Conservation (phyloP, 2,329 filamentous ascomycete genomes). For the Phaeosphaeria sp. region DNA sequence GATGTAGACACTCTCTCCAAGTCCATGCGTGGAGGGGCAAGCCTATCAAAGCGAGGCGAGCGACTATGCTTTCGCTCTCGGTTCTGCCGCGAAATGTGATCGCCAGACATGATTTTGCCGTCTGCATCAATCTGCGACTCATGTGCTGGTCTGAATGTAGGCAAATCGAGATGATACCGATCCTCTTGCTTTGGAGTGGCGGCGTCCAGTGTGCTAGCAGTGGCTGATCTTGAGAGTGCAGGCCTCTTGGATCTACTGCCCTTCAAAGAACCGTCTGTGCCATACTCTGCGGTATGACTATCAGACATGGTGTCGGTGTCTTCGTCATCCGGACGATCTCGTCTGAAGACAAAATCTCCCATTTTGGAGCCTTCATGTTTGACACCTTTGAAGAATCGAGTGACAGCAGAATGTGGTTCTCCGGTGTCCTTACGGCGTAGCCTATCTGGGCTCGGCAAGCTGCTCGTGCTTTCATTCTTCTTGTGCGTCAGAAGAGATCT, state of each 20-base stretch:
- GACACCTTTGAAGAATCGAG: slow-evolving; percentile 80
- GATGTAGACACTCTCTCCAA: slow-evolving; percentile 34
- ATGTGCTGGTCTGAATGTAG: slow-evolving; percentile 42
- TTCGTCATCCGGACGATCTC: slow-evolving; percentile 57
- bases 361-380: slow-evolving; percentile 69
- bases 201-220: slow-evolving; percentile 31
- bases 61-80: slow-evolving; percentile 45
- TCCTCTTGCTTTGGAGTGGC: slow-evolving; percentile 30
- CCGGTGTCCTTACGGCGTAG: slow-evolving; percentile 45
- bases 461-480: slow-evolving; percentile 48
- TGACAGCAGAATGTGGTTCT: slow-evolving; percentile 63
- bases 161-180: slow-evolving; percentile 43
- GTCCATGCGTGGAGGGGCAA: slow-evolving; percentile 61
- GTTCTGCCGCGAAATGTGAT: slow-evolving; percentile 53
- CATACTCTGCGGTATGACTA: slow-evolving; percentile 50
- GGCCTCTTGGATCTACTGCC: slow-evolving; percentile 19
- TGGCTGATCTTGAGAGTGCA: slow-evolving; percentile 42
- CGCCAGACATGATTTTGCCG: slow-evolving; percentile 12
- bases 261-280: slow-evolving; percentile 31
- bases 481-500: slow-evolving; percentile 43
- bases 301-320: slow-evolving; percentile 56
- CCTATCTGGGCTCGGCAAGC: slow-evolving; percentile 38
- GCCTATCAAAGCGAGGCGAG: slow-evolving; percentile 52
- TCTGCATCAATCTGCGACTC: slow-evolving; percentile 38
- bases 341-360: slow-evolving; percentile 66